Evolutionary conservation across 257 asterid species (phyloP).

Genomic region (Cruciata laevipes): DNA sequence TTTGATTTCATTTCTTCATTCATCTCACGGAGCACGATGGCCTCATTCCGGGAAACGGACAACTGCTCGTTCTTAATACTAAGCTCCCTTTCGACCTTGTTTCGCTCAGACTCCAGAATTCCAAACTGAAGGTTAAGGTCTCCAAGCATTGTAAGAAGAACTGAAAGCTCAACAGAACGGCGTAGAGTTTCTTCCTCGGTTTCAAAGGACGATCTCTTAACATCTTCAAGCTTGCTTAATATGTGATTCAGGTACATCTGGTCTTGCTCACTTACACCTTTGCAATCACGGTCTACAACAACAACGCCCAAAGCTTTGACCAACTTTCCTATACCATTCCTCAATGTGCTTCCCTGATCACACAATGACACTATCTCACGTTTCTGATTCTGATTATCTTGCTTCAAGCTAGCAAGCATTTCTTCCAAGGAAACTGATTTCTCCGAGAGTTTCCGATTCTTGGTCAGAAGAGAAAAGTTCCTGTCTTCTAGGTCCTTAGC

Average conservation of each 20-base stretch:
- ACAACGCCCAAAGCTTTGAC: slow-evolving; percentile 47
- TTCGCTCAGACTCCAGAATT: slow-evolving; percentile 44
- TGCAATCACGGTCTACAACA: slow-evolving; percentile 27
- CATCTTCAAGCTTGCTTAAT: slow-evolving; percentile 36
- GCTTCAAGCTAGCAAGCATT: slow-evolving; percentile 44
- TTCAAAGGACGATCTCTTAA: slow-evolving; percentile 34
- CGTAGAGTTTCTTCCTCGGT: slow-evolving; percentile 57
- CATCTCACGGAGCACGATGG: slow-evolving; percentile 34
- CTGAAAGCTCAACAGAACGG: slow-evolving; percentile 41
- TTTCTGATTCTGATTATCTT: slow-evolving; percentile 37
- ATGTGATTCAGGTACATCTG: slow-evolving; percentile 31
- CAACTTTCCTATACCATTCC: slow-evolving; percentile 44
- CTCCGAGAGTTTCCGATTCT: slow-evolving; percentile 46
- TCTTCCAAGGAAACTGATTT: slow-evolving; percentile 36
- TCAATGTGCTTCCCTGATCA: slow-evolving; percentile 42
- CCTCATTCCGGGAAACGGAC: slow-evolving; percentile 38
- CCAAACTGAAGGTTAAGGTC: slow-evolving; percentile 39
- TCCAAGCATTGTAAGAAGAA: slow-evolving; percentile 53
- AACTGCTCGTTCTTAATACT: slow-evolving; percentile 35
- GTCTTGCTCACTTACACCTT: slow-evolving; percentile 39
- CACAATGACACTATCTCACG: slow-evolving; percentile 45
- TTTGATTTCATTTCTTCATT: slow-evolving; percentile 41
- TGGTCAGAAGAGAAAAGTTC: slow-evolving; percentile 30
- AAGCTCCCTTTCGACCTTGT: slow-evolving; percentile 34
- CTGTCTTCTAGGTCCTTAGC: slow-evolving; percentile 52